Base-by-base conservation (phyloP, 2,329 filamentous ascomycete species). In the Penicillium sp. region DNA sequence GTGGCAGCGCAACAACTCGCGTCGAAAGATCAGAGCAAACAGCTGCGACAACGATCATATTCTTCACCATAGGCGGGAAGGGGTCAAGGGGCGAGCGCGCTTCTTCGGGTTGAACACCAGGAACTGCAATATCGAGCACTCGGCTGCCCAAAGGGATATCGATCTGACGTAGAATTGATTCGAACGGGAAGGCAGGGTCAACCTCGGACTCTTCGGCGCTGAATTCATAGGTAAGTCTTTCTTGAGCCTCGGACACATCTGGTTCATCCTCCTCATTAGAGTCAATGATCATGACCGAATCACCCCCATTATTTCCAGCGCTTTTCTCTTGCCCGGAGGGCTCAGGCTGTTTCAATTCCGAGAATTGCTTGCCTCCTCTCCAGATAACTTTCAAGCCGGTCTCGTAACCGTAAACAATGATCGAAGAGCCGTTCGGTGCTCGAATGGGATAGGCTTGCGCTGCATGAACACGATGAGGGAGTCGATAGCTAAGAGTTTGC, bases 371-470 rank as follows among this genome's bases (percentile, higher is more conserved):
- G 3, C 85, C 85, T 39, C 84, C 84, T 69, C 82, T 77, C 85
- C 85, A 88, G 26, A 85, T 61, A 45, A 87, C 71, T 53, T 80
- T 79, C 19, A 88, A 62, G 5, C 85, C 86, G 37, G 75, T 76
- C 37, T 82, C 80, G 59, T 86, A 81, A 43, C 81, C 85, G 61
- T 85, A 86, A 11, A 87, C 64, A 40, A 87, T 75, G 54, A 88
- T 75, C 2, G 81, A 83, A 3, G 85, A 87, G 66, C 83, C 83
- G 69, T 87, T 87, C 19, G 83, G 80, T 18, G 83, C 77, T 57
- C 77, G 76, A 33, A 82, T 68, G 5, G 85, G 85, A 65, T 87
- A 87, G 59, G 82, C 75, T 66, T 79, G 78, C 11, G 83, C 78
- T 52, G 75, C 74, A 71, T 83, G 79, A 54, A 84, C 76, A 62